Evolutionary conservation across 805 yeast genomes (phyloP).

Genomic region (Saccharomycopsis javanensis): DNA sequence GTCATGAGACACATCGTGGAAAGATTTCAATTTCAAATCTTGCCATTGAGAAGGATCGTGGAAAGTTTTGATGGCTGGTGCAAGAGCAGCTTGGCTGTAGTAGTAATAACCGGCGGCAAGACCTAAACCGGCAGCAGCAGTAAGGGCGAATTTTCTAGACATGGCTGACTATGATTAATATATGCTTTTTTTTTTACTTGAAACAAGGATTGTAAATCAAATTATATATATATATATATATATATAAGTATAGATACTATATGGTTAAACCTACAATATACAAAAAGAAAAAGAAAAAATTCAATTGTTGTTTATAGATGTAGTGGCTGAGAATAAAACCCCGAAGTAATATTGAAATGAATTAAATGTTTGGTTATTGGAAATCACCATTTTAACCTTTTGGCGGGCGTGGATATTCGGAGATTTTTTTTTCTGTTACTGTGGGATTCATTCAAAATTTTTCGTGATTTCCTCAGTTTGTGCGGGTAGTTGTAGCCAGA

Average conservation of each 20-base stretch:
- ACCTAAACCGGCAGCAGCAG: slow-evolving; percentile 16
- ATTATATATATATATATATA: background rate
- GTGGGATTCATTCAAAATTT: no score
- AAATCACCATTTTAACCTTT: background rate
- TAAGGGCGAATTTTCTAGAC: slow-evolving; percentile 3
- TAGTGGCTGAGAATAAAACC: background rate
- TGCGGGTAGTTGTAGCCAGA: background rate
- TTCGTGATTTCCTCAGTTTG: no score
- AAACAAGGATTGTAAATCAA: no score
- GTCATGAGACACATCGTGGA: slow-evolving; percentile 45
- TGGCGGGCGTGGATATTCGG: background rate
- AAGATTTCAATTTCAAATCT: slow-evolving; percentile 44
- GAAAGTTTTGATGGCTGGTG: slow-evolving; percentile 38
- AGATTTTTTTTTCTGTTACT: background rate
- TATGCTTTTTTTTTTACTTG: no score
- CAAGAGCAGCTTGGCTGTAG: slow-evolving; percentile 22
- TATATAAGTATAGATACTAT: background rate
- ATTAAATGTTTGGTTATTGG: background rate
- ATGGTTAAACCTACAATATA: background rate
- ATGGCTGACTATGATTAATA: no score
- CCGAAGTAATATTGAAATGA: no score
- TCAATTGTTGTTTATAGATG: no score
- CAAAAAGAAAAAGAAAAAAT: no score
- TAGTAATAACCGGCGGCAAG: slow-evolving; percentile 20
- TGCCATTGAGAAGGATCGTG: slow-evolving; percentile 61